A percentile compares a stretch with the other conserved stretches of the same genome.
phyloP scores from a whole-genome alignment of 1,284 basidiomycete species.

The Leccinum insolens region DNA sequence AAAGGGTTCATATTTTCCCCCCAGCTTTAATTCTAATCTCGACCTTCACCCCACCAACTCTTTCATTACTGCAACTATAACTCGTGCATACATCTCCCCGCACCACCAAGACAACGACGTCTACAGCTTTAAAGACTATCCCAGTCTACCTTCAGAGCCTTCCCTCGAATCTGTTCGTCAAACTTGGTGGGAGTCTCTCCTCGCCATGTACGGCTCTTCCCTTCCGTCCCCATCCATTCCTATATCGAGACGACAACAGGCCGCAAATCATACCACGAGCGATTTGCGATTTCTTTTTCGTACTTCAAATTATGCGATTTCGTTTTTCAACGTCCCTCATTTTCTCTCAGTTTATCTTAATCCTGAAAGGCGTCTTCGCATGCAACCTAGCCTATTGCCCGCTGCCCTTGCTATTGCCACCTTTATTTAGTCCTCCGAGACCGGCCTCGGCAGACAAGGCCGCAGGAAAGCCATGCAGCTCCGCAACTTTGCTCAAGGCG shows the following conservation, averaged over 20 bases:
- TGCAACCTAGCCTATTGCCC: constrained; percentile 70
- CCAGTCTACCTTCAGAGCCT: constrained; percentile 49
- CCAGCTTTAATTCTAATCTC: constrained; percentile 7
- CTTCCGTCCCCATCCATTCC: constrained; percentile 37
- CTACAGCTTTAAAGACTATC: constrained; percentile 26
- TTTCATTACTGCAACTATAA: not conserved
- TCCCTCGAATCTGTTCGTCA: constrained; percentile 67
- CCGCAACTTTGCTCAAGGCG: constrained; percentile 66
- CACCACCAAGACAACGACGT: constrained; percentile 36
- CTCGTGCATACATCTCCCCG: constrained; percentile 12
- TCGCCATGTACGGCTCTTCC: constrained; percentile 53
- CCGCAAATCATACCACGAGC: constrained; percentile 47
- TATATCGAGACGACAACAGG: constrained; percentile 47
- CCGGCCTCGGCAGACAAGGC: constrained; percentile 49
- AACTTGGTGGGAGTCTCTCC: constrained; percentile 77
- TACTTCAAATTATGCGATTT: constrained; percentile 69
- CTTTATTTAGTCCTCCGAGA: constrained; percentile 70
- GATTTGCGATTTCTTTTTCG: constrained; percentile 70
- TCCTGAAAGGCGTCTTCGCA: constrained; percentile 49
- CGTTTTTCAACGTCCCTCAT: constrained; percentile 69
- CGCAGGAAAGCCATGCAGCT: constrained; percentile 58
- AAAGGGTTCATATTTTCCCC: constrained; percentile 23
- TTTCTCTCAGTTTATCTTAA: constrained; percentile 66
- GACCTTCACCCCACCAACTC: constrained; percentile 7
- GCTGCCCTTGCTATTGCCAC: constrained; percentile 67